phyloP scores from a whole-genome alignment of 257 asterid species.

The Capsicum chinense region DNA sequence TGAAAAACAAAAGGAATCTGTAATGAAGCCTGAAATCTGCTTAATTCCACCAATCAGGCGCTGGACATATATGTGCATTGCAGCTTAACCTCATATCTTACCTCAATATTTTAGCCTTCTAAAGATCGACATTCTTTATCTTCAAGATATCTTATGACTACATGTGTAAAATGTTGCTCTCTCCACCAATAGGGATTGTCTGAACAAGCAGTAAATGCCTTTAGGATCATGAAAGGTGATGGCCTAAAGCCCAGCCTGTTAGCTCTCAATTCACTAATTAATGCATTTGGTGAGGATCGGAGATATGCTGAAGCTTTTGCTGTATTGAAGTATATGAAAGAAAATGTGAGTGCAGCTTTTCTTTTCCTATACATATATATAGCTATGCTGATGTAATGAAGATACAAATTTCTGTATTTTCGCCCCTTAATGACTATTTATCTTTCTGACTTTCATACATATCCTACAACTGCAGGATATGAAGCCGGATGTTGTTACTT shows the following conservation, averaged over 20 bases:
- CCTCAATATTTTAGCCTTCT: background rate
- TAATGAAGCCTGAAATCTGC: background rate
- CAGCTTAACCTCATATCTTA: background rate
- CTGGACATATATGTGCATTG: background rate
- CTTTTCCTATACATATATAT: background rate
- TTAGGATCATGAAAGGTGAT: conserved; percentile 86
- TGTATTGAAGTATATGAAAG: conserved; percentile 91
- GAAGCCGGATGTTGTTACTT: conserved; percentile 91
- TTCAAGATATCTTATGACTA: background rate
- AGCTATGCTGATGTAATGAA: background rate
- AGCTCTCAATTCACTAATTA: conserved; percentile 84
- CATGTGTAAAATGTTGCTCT: conserved; percentile 28
- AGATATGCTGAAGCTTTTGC: conserved; percentile 90
- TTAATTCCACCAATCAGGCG: background rate
- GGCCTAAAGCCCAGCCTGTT: conserved; percentile 86
- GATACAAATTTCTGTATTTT: background rate
- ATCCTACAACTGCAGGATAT: conserved; percentile 61
- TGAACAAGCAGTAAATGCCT: conserved; percentile 89
- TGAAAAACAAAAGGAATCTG: background rate
- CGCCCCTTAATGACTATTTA: conserved; percentile 14
- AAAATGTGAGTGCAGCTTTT: conserved; percentile 60
- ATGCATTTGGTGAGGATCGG: conserved; percentile 96
- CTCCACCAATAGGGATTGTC: conserved; percentile 73
- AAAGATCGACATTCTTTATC: background rate
- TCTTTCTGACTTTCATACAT: conserved; percentile 24